Evolutionary conservation across 148 eudicot genomes (phyloP), one percentile per base, ranked within the genome.

Genomic region (Vaccinium macrocarpon): DNA sequence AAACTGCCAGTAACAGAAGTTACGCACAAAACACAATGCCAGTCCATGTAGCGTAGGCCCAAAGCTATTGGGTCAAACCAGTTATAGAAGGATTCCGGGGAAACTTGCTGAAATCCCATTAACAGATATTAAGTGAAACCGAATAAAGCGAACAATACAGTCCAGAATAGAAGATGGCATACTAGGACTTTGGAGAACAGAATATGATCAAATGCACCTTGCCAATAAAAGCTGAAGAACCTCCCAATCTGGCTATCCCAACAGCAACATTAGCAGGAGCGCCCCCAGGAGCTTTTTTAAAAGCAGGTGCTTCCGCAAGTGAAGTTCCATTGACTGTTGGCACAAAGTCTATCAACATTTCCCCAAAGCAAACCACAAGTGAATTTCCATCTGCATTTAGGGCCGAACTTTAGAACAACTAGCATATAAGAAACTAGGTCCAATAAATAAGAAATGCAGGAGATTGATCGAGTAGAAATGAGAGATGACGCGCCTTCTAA

Each of bases 191-290:
- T 4, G 32, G 79, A 75, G 62, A 80, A 16, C 19, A 70, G 32
- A 49, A 76, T 1, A 29, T 23, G 35, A 8, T 79, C 48, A 32
- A 80, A 81, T 70, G 55, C 74, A 96, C 97, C 98, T 95, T 95
- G 83, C 98, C 98, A 82, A 95, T 90, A 82, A 95, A 95, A 85
- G 95, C 95, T 0, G 98, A 88, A 49, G 95, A 94, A 75, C 99
- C 99, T 77, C 99, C 99, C 79, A 96, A 80, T 72, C 93, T 92
- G 12, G 99, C 83, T 61, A 96, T 85, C 53, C 97, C 93, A 62
- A 94, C 98, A 86, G 99, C 99, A 79, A 96, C 99, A 88, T 96
- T 96, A 77, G 99, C 99, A 79, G 99, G 99, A 82, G 99, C 99
- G 61, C 99, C 99, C 50, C 99, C 98, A 4, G 99, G 89, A 87